Conservation (phyloP, 2,329 filamentous ascomycete species). For the Pyrenochaeta sp. region DNA sequence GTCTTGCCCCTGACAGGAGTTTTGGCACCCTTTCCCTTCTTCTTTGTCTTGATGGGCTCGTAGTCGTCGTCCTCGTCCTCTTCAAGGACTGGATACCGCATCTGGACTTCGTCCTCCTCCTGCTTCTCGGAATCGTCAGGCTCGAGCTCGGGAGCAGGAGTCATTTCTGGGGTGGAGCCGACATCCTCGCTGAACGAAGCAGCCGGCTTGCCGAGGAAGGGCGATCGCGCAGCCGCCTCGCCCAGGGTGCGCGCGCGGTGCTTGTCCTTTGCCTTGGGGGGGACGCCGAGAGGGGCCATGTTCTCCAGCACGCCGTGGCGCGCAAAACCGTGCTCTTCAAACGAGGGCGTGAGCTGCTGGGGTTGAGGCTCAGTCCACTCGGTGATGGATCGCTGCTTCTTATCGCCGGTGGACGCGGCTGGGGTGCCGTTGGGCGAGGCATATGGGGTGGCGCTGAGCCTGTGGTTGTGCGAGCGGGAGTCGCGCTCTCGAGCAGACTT, state of each 20-base stretch:
- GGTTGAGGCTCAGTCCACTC: conserved; percentile 66
- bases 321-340: conserved; percentile 77
- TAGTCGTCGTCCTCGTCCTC: conserved; percentile 59
- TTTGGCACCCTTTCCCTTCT: conserved; percentile 40
- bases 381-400: conserved; percentile 50
- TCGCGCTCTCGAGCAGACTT: conserved; percentile 41
- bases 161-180: conserved; percentile 56
- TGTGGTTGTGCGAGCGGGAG: conserved; percentile 33
- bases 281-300: conserved; percentile 81
- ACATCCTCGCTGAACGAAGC: conserved; percentile 48
- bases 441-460: conserved; percentile 46
- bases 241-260: conserved; percentile 58
- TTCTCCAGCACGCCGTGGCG: conserved; percentile 79
- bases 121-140: conserved; percentile 49
- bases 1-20: conserved; percentile 45
- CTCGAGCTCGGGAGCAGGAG: conserved; percentile 49
- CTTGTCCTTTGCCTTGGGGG: conserved; percentile 70
- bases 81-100: conserved; percentile 41
- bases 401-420: conserved; percentile 37
- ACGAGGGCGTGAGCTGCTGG: conserved; percentile 68
- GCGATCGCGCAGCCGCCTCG: conserved; percentile 45
- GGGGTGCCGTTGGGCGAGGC: conserved; percentile 40
- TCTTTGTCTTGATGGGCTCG: conserved; percentile 46
- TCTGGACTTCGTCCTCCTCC: conserved; percentile 46
- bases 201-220: conserved; percentile 52